These are phyloP conservation scores for Aspergillus sp. DNA, from an alignment of 2,329 filamentous ascomycete genomes.

Conservation along the genomic window DNA sequence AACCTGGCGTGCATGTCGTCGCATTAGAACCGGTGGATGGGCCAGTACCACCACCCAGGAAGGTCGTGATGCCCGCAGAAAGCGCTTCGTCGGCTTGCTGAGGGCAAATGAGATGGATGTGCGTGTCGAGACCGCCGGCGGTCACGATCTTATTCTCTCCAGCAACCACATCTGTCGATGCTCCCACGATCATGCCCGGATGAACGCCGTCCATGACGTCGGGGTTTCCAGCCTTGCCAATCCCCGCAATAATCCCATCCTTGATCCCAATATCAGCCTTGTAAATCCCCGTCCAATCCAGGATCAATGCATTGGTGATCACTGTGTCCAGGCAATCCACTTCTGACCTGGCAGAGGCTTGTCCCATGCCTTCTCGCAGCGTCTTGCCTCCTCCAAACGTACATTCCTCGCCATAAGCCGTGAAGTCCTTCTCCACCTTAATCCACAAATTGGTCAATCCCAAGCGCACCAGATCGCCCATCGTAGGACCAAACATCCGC, in stretches of 20 bases:
- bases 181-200: constrained; percentile 69
- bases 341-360: constrained; percentile 69
- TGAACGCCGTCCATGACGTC: constrained; percentile 89
- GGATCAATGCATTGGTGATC: constrained; percentile 78
- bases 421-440: constrained; percentile 77
- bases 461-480: constrained; percentile 73
- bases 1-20: constrained; percentile 86
- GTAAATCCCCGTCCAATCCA: constrained; percentile 89
- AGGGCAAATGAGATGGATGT: constrained; percentile 92
- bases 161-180: constrained; percentile 84
- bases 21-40: constrained; percentile 88
- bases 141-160: constrained; percentile 87
- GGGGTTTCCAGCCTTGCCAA: constrained; percentile 94
- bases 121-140: constrained; percentile 78
- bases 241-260: constrained; percentile 72
- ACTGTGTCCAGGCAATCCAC: constrained; percentile 71
- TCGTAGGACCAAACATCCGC: constrained; percentile 87
- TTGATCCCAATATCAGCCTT: constrained; percentile 96
- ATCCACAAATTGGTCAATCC: constrained; percentile 85
- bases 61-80: constrained; percentile 77
- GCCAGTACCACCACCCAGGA: constrained; percentile 84
- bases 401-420: constrained; percentile 84
- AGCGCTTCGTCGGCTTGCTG: constrained; percentile 81
- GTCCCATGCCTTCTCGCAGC: constrained; percentile 89
- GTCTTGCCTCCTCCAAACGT: constrained; percentile 94